Conservation (phyloP, 1,284 basidiomycete species). For the Blastosporella zonata region DNA sequence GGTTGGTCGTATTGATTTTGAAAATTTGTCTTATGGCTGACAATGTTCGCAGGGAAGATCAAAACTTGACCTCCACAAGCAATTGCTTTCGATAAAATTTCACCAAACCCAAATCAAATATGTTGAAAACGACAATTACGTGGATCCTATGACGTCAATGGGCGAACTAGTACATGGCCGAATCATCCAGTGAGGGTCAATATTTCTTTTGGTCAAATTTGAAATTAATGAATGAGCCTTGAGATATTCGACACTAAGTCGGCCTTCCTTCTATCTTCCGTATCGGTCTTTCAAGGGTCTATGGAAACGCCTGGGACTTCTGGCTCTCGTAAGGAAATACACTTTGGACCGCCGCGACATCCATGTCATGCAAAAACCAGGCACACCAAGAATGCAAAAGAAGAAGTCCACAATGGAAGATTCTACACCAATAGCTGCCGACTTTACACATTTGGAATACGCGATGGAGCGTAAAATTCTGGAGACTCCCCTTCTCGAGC, state of each 20-base stretch:
- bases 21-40: background rate
- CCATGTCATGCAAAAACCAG: conserved; percentile 21
- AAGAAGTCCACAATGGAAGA: conserved; percentile 47
- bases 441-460: conserved; percentile 70
- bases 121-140: conserved; percentile 76
- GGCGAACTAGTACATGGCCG: conserved; percentile 64
- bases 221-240: background rate
- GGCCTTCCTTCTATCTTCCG: conserved; percentile 38
- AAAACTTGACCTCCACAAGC: conserved; percentile 77
- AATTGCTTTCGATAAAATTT: conserved; percentile 71
- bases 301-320: conserved; percentile 55
- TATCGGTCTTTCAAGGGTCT: conserved; percentile 50
- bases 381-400: conserved; percentile 24
- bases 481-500: conserved; percentile 71
- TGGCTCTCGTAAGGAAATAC: conserved; percentile 34
- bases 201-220: background rate
- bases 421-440: conserved; percentile 49
- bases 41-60: conserved; percentile 61
- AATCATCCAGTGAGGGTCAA: conserved; percentile 47
- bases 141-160: conserved; percentile 58
- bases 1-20: conserved; percentile 36
- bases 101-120: conserved; percentile 62
- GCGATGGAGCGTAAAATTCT: conserved; percentile 82
- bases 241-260: conserved; percentile 29
- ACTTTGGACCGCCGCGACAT: conserved; percentile 27